Base-by-base conservation (phyloP, 2,329 filamentous ascomycete species). In the Pseudopyrenochaeta lycopersici region DNA sequence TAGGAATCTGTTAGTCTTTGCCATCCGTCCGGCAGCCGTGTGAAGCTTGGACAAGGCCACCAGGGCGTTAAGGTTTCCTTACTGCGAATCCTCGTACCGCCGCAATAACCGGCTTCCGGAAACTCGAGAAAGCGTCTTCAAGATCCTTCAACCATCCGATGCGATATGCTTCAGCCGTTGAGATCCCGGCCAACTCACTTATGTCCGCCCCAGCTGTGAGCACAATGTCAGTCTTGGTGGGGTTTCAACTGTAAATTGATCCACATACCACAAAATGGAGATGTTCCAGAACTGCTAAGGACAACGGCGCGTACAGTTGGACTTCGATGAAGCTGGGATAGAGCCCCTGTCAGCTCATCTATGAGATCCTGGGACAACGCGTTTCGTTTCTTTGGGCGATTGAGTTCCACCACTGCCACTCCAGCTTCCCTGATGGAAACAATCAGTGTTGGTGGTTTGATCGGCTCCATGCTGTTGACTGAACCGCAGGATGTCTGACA, bases 131-230 rank as follows among this genome's bases (percentile, higher is more conserved):
- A 33, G 96, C 85, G 54, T 88, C 83, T 9, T 92, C 96, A 91
- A 94, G 96, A 12, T 89, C 88, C 72, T 96, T 92, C 76, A 98
- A 96, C 78, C 97, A 97, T 67, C 93, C 90, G 62, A 81, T 87
- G 30, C 85, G 89, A 80, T 96, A 97, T 18, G 93, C 94, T 60
- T 89, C 82, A 52, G 90, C 85, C 77, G 97, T 97, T 46, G 89
- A 92, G 35, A 97, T 85, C 46, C 90, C 86, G 12, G 90, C 89
- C 91, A 98, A 96, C 79, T 98, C 94, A 79, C 96, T 97, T 80
- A 98, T 97, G 77, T 98, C 94, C 51, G 94, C 94, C 46, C 94
- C 94, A 48, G 94, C 94, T 80, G 56, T 48, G 23, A 27, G 23
- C 44, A 21, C 23, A 29, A 36, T 32, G 44, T 66, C 41, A 66